Evolutionary conservation across 2,329 filamentous ascomycete genomes (phyloP), one percentile per base, ranked within the genome.

Genomic region (Pleomassaria siparia): DNA sequence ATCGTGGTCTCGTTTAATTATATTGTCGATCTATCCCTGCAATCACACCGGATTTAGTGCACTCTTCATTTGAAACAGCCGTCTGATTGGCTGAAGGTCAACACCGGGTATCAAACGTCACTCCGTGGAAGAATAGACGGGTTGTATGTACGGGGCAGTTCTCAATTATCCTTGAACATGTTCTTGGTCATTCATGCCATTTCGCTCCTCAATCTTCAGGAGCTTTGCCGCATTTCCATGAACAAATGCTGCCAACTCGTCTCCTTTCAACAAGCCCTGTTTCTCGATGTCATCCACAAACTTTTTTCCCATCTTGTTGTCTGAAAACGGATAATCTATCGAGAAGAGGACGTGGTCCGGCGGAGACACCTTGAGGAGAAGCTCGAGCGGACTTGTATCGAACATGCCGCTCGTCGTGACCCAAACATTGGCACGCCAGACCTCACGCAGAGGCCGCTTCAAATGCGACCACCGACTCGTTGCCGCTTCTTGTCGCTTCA

Each of bases 331-430:
- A 54, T 81, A 82, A 55, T 83, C 80, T 2, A 83, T 75, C 50
- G 77, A 80, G 54, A 77, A 83, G 60, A 83, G 46, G 2, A 83
- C 72, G 18, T 70, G 70, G 13, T 80, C 76, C 8, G 71, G 65
- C 33, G 60, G 66, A 0, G 73, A 78, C 5, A 72, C 74, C 30
- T 69, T 44, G 47, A 72, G 51, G 32, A 72, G 49, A 42, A 58
- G 64, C 18, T 70, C 69, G 64, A 83, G 59, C 0, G 78, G 75
- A 15, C 71, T 70, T 13, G 81, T 43, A 18, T 71, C 72, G 62
- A 76, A 83, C 46, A 77, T 74, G 0, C 80, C 80, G 51, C 74
- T 77, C 2, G 80, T 82, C 7, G 80, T 83, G 21, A 83, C 58
- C 78, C 78, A 82, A 7, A 83, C 63, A 49, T 83, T 83, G 47